Base-by-base conservation (phyloP, 1,284 basidiomycete species). In the Cystobasidium pallidum region DNA sequence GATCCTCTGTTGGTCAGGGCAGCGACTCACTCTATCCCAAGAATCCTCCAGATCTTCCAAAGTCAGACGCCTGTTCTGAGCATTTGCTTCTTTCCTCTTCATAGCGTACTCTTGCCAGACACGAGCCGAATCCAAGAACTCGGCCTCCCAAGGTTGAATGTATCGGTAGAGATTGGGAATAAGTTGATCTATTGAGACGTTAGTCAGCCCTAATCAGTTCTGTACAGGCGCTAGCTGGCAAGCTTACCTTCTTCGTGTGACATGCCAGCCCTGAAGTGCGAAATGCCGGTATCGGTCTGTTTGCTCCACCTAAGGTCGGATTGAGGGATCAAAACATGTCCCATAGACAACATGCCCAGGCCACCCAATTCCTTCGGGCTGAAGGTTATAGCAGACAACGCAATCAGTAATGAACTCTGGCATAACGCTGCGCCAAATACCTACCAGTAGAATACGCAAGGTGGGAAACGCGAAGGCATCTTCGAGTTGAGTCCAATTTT, bases 61-160 rank as follows among this genome's bases (percentile, higher is more conserved):
- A 19, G 78, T 79, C 52, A 79, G 72, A 28, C 96, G 89, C 72
- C 95, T 89, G 82, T 99, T 98, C 81, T 97, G 92, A 2, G 95
- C 94, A 75, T 94, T 95, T 24, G 95, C 96, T 81, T 99, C 96
- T 82, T 98, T 98, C 76, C 96, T 86, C 86, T 99, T 99, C 91
- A 97, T 92, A 0, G 96, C 96, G 81, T 99, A 99, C 82, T 99
- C 96, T 2, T 91, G 92, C 96, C 96, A 99, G 32, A 99, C 96
- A 75, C 96, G 92, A 47, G 94, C 94, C 4, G 93, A 96, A 81
- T 99, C 96, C 75, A 96, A 82, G 84, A 99, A 99, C 81, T 99
- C 96, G 0, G 95, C 92, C 81, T 98, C 94, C 96, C 96, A 99
- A 32, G 95, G 95, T 80, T 97, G 92, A 26, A 99, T 87, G 83